A percentile compares a stretch with the other conserved stretches of the same genome.
Evolutionary conservation across 1,139 yeast genomes (phyloP).

Genomic region (Debaryomyces singareniensis): DNA sequence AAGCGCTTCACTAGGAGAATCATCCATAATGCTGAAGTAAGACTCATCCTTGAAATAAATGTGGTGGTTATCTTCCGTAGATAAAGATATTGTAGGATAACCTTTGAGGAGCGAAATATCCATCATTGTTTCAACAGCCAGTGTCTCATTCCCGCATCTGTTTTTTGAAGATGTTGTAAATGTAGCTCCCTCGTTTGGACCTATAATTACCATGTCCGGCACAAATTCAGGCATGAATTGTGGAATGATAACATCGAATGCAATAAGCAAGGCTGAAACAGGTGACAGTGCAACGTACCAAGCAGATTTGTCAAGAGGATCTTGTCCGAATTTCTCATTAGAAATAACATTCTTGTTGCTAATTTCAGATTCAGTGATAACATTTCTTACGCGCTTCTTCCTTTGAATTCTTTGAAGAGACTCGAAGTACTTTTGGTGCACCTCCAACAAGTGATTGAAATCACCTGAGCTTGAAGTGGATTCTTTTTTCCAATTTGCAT

Average conservation of each 20-base stretch:
- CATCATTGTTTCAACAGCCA: constrained; percentile 10
- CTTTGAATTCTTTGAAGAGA: constrained; percentile 13
- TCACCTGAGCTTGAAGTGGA: constrained; percentile 25
- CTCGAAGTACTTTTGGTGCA: constrained; percentile 24
- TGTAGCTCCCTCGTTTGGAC: constrained; percentile 31
- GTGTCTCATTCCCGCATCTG: constrained; percentile 8
- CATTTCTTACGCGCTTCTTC: constrained; percentile 14
- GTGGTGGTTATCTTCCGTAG: constrained; percentile 23
- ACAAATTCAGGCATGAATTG: constrained; percentile 16
- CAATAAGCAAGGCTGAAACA: constrained; percentile 23
- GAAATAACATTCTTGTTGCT: constrained; percentile 1
- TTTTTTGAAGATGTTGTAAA: constrained; percentile 11
- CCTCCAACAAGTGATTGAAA: constrained; percentile 27
- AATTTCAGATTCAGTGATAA: constrained; percentile 1
- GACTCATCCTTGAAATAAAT: constrained; percentile 29
- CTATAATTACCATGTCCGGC: constrained; percentile 34
- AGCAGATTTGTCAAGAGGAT: constrained; percentile 25
- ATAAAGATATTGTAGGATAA: constrained; percentile 22
- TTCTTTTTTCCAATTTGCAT: background rate
- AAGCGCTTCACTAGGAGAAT: constrained; percentile 5
- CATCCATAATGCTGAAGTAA: constrained; percentile 13
- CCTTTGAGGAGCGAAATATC: constrained; percentile 19
- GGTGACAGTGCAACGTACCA: constrained; percentile 38
- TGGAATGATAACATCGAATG: constrained; percentile 29
- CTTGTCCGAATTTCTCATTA: constrained; percentile 23